phyloP scores from a whole-genome alignment of 495 filamentous ascomycete species.

The Lasiosphaeria miniovina region DNA sequence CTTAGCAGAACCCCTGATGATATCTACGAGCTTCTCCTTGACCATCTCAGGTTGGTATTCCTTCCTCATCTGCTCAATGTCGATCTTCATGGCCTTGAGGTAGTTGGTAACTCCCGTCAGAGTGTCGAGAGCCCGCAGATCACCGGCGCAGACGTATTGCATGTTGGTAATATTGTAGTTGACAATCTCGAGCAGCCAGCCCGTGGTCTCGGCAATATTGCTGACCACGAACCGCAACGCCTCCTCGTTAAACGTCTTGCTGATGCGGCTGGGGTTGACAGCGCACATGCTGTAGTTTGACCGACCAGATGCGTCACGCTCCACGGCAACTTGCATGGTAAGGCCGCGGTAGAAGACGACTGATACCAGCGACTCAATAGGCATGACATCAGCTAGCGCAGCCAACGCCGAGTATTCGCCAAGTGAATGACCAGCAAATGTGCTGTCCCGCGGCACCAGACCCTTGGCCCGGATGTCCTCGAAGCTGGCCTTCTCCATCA shows the following conservation, averaged over 20 bases:
- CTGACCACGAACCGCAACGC: constrained; percentile 93
- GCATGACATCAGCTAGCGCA: constrained; percentile 96
- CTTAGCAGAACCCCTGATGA: constrained; percentile 80
- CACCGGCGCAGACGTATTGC: constrained; percentile 98
- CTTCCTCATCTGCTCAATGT: constrained; percentile 88
- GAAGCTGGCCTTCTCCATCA: constrained; percentile 99
- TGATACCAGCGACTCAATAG: constrained; percentile 95
- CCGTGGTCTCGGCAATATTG: constrained; percentile 86
- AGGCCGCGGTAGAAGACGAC: constrained; percentile 99
- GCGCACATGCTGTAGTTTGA: constrained; percentile 99
- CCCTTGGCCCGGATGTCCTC: constrained; percentile 98
- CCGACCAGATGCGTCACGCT: constrained; percentile 86
- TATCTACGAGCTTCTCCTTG: constrained; percentile 47
- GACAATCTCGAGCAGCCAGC: constrained; percentile 96
- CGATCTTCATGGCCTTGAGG: constrained; percentile 91
- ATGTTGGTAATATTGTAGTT: constrained; percentile 98
- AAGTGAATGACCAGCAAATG: constrained; percentile 95
- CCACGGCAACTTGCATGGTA: constrained; percentile 99
- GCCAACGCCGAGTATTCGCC: constrained; percentile 98
- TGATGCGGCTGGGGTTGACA: constrained; percentile 95
- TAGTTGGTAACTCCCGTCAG: constrained; percentile 90
- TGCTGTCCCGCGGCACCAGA: constrained; percentile 91
- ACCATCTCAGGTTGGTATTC: constrained; percentile 71
- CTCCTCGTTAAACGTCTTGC: constrained; percentile 95
- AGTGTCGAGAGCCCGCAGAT: constrained; percentile 92